Base-by-base conservation (phyloP, 2,329 filamentous ascomycete genomes). In the Fusarium caatingaense region DNA sequence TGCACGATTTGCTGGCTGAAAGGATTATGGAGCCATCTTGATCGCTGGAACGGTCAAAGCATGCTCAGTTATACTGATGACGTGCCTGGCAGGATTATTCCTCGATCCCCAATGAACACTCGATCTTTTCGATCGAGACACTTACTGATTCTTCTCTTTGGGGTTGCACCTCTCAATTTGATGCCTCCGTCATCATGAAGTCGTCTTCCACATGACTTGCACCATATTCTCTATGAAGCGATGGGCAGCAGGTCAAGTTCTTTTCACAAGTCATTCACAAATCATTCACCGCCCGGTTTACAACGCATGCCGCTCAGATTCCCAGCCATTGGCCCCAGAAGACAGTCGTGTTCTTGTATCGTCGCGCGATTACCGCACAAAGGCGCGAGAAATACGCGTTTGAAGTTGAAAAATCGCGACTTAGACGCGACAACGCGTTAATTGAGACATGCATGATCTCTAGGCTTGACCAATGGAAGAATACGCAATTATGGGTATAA, bases 341-440 rank as follows among this genome's bases (percentile, higher is more conserved):
- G 23, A 20, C 25, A 56, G 48, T 70, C 42, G 44, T 68, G 63
- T 34, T 50, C 54, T 50, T 55, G 32, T 20, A 21, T 45, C n/a
- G 30, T 56, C 48, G 68, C 67, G 67, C 58, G 54, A 47, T 68
- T 57, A 57, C 54, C 63, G 55, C 54, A 46, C 56, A 48, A 41
- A 32, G 50, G 53, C 68, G 58, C 68, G 68, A 71, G 49, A 28
- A 45, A 51, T 41, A 64, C 68, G 63, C 68, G 68, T 13, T 16
- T 32, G 49, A 60, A n/a, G 67, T 69, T 27, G 20, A 16, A 9
- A 56, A 48, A 63, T 41, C 68, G 51, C 67, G 67, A 60, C n/a
- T n/a, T 10, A 41, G 41, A 54, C 67, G 63, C 63, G 67, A 25
- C 2, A 28, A 56, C 63, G 67, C 59, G 68, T 68, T 71, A 64